Evolutionary conservation across 1,284 basidiomycete species (phyloP), one percentile per base, ranked within the genome.

Genomic region (Sparassis latifolia): DNA sequence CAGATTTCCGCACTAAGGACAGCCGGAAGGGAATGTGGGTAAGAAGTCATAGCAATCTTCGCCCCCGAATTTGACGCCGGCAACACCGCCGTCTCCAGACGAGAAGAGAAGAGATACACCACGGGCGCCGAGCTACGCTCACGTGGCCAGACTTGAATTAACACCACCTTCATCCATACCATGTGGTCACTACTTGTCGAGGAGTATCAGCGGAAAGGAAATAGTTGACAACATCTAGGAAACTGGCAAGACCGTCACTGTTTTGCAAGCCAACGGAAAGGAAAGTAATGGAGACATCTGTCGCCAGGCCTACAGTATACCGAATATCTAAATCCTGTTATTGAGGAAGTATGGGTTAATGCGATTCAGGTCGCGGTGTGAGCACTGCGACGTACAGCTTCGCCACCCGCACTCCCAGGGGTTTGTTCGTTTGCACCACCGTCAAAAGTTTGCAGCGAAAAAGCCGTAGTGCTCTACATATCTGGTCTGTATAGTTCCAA

Each of bases 31-130:
- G 76, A 89, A 89, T 0, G 65, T 71, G 9, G 86, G 84, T 50
- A 84, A 75, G 75, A 89, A 89, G 61, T 60, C 46, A 57, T 72
- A 49, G 72, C 75, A 3, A 66, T 75, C 77, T 10, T 76, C 28
- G 77, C 20, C 20, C 20, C 20, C 20, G 20, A 20, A 77, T n/a
- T 75, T 67, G 20, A 80, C 80, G 28, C 70, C 77, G 27, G 84
- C 79, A 27, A 89, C 86, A 52, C 85, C 85, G 46, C 61, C 66
- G 56, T 83, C 86, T 49, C 86, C 86, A 50, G 79, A 82, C 27
- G 80, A 78, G 68, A 83, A 86, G 58, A 89, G 70, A 31, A 83
- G 70, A 20, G 78, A 80, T 10, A 73, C 74, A 27, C 86, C 86
- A 33, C 75, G 72, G 5, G 77, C 69, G 9, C 82, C 82, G 45